Evolutionary conservation across 352 stramenopile genomes (phyloP), one percentile per base, ranked within the genome.

Genomic region (Pythium utonaiense): DNA sequence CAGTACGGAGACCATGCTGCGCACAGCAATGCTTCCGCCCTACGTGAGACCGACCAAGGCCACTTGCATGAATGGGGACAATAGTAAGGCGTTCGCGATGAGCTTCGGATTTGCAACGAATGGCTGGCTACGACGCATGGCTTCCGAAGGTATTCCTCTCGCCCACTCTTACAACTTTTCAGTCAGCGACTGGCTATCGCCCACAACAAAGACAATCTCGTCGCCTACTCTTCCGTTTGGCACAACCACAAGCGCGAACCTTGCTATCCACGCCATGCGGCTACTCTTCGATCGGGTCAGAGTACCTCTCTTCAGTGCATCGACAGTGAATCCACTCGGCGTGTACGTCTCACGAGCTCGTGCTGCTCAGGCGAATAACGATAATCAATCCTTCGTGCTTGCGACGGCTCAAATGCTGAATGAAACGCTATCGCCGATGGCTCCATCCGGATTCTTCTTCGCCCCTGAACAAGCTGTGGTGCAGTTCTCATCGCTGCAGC

Each of bases 231-330:
- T 68, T n/a, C 61, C 61, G 6, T 61, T 47, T 50, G 59, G 47
- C 27, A 51, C 59, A 22, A 68, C 61, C 16, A 63, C 30, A 0
- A 34, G 22, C 0, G 61, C 53, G 6, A 68, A 68, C 25, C 41
- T 68, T 8, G 54, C 47, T 27, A 68, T 68, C 30, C 61, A 68
- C 49, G 36, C 36, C 12, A 38, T 68, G 47, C 22, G 41, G 14
- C 36, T 61, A 1, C 17, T 68, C 1, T 50, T 47, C 13, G 42
- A 63, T 22, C 53, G 42, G 1, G 28, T 63, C 25, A 24, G 40
- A 10, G 30, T 68, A 33, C 59, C 59, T n/a, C 25, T 66, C 9
- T 17, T 49, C 14, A 59, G 50, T 44, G 51, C 14, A 4, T 52
- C 33, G 21, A 49, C 30, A 24, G 34, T 55, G 2, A 51, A 63